Evolutionary conservation across 2,329 filamentous ascomycete genomes (phyloP).

Genomic region (Hymenoscyphus linearis): DNA sequence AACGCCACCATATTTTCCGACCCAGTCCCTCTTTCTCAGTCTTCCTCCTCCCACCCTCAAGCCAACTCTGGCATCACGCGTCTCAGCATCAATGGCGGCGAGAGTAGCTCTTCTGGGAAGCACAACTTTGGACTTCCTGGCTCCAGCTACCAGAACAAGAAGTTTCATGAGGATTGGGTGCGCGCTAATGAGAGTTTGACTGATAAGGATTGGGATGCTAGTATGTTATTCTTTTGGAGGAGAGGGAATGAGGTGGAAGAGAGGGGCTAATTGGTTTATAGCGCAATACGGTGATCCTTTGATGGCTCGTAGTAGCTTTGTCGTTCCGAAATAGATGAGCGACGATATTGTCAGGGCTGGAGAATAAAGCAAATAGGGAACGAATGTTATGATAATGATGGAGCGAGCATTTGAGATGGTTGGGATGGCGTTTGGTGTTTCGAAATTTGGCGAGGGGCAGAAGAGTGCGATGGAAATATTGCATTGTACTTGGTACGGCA

Average conservation of each 20-base stretch:
- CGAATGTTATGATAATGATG: not conserved
- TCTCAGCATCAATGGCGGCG: constrained; percentile 9
- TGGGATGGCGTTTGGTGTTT: constrained; percentile 2
- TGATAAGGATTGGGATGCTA: constrained; percentile 46
- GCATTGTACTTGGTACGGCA: not conserved
- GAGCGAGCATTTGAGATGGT: not conserved
- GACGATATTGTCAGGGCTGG: too few species aligned
- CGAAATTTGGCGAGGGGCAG: not conserved
- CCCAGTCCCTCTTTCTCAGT: not conserved
- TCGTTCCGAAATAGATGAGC: not conserved
- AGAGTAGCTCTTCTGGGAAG: constrained; percentile 11
- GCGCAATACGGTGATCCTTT: constrained; percentile 42
- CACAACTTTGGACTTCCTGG: constrained; percentile 38
- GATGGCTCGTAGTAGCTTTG: not conserved
- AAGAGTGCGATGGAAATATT: not conserved
- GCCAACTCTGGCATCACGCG: not conserved
- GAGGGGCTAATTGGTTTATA: constrained; percentile 18
- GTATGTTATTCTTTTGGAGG: constrained; percentile 30
- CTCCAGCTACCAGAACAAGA: constrained; percentile 49
- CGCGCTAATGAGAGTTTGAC: constrained; percentile 43
- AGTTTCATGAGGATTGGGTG: constrained; percentile 50
- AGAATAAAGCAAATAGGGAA: too few species aligned
- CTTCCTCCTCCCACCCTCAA: not conserved
- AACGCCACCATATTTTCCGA: not conserved
- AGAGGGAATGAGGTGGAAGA: not conserved